A percentile compares a stretch with the other conserved stretches of the same genome.
Conservation (phyloP, 352 stramenopile species). For the Phytophthora tubulina region DNA sequence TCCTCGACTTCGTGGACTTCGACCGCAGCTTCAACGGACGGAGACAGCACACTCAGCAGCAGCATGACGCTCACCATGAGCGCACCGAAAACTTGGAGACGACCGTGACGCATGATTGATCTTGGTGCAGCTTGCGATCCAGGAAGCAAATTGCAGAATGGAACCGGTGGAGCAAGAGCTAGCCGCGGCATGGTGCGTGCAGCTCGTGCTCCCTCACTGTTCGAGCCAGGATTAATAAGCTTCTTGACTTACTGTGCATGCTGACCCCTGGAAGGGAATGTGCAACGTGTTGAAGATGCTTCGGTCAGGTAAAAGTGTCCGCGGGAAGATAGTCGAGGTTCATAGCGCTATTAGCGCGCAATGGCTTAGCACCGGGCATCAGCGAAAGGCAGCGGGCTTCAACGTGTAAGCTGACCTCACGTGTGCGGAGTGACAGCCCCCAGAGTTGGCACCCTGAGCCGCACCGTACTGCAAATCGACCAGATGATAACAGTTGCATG, state of each 20-base stretch:
- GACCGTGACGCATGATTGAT: constrained; percentile 7
- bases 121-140: neutral
- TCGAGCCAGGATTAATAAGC: neutral
- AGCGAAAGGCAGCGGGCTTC: neutral
- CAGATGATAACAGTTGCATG: constrained; percentile 19
- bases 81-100: neutral
- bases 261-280: constrained; percentile 12
- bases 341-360: neutral
- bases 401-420: constrained; percentile 1
- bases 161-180: neutral
- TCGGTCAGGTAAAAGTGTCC: neutral
- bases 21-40: constrained; percentile 2
- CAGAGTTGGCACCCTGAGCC: neutral
- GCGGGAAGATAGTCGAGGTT: constrained; percentile 8
- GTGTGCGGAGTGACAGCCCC: neutral
- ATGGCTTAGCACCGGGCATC: neutral
- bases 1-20: constrained; percentile 15
- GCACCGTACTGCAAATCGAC: constrained; percentile 12
- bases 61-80: constrained; percentile 5
- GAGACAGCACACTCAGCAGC: constrained; percentile 4
- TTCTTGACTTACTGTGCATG: neutral
- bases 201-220: constrained; percentile 1
- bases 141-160: constrained; percentile 11
- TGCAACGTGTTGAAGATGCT: constrained; percentile 14
- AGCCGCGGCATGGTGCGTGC: neutral